Conservation (phyloP, 202 grass and related monocot genomes). For the Panicum hallii region DNA sequence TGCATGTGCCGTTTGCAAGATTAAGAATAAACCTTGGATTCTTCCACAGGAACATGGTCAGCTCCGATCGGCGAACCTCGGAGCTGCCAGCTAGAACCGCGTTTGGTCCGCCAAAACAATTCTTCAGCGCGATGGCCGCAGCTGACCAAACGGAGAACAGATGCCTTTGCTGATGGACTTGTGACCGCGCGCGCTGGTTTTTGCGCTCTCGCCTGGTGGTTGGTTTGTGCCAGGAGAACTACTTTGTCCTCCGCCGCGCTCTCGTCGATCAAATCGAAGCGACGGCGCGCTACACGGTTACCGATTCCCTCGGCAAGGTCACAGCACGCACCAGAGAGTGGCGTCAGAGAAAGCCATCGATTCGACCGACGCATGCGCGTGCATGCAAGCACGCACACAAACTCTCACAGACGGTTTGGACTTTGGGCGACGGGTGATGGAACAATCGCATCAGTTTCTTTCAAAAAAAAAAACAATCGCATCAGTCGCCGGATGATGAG, state of each 20-base stretch:
- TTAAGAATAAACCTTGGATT: neutral
- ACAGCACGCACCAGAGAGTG: neutral
- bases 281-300: slow-evolving; percentile 8
- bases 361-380: slow-evolving; percentile 46
- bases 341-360: slow-evolving; percentile 49
- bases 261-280: neutral
- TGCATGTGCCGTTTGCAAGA: neutral
- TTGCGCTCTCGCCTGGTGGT: neutral
- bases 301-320: slow-evolving; percentile 11
- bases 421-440: slow-evolving; percentile 28
- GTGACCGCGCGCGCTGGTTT: neutral
- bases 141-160: neutral
- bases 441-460: slow-evolving; percentile 45
- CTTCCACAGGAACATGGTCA: neutral
- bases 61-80: neutral
- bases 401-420: neutral
- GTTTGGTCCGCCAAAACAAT: neutral
- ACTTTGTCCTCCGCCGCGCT: neutral
- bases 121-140: neutral
- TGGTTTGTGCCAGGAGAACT: too few relatives aligned
- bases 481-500: slow-evolving; percentile 6
- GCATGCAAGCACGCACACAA: slow-evolving; percentile 42
- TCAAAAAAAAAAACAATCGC: slow-evolving; percentile 34
- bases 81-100: neutral
- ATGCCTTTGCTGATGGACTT: neutral